These are phyloP conservation scores for Cadophora sp. DNA, from an alignment of 2,329 filamentous ascomycete species.

Conservation along the genomic window DNA sequence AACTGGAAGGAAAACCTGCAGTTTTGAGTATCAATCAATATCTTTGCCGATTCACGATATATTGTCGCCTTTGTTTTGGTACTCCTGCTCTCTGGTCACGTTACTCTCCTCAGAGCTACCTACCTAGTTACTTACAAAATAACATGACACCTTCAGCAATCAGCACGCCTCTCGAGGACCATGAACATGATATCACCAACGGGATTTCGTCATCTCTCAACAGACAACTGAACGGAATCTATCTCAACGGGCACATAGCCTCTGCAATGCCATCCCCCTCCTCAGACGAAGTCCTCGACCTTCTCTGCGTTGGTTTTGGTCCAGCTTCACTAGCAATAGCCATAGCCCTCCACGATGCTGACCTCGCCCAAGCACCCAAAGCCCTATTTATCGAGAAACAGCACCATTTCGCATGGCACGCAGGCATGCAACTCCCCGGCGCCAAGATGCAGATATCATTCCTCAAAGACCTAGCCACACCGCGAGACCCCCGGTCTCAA, in stretches of 20 bases:
- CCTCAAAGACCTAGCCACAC: slow-evolving; percentile 91
- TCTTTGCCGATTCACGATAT: background rate
- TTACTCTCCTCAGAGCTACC: slow-evolving; percentile 6
- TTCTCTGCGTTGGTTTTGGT: slow-evolving; percentile 92
- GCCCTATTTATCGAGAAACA: slow-evolving; percentile 91
- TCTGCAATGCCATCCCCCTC: slow-evolving; percentile 14
- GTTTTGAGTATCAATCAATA: background rate
- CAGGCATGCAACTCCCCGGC: slow-evolving; percentile 91
- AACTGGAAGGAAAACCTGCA: background rate
- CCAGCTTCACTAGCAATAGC: slow-evolving; percentile 90
- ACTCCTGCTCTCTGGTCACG: slow-evolving; percentile 16
- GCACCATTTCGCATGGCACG: slow-evolving; percentile 84
- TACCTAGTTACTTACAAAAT: background rate
- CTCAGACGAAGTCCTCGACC: slow-evolving; percentile 62
- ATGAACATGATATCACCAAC: slow-evolving; percentile 14
- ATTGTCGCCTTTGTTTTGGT: background rate
- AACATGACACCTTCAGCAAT: slow-evolving; percentile 42
- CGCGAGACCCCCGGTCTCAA: slow-evolving; percentile 84
- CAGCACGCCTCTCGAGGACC: slow-evolving; percentile 29
- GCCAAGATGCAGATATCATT: slow-evolving; percentile 98
- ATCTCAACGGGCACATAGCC: slow-evolving; percentile 24
- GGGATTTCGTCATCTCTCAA: slow-evolving; percentile 14
- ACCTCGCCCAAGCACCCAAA: slow-evolving; percentile 64
- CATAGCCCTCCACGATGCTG: slow-evolving; percentile 84
- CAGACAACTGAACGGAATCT: slow-evolving; percentile 9